phyloP scores from a whole-genome alignment of 257 asterid species.

The Nicotiana benthamiana region DNA sequence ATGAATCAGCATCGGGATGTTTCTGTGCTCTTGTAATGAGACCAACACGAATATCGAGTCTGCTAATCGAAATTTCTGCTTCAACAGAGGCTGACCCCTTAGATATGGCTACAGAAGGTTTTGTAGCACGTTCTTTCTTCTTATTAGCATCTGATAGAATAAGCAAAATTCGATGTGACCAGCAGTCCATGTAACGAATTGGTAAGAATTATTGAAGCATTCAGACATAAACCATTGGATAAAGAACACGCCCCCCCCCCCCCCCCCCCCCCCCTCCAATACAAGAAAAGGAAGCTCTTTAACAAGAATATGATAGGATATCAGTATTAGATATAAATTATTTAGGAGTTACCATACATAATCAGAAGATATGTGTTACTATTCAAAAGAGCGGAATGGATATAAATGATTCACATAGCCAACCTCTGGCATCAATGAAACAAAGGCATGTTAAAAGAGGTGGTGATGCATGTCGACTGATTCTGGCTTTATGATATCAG shows the following conservation, averaged over 20 bases:
- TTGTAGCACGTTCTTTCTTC: slow-evolving; percentile 51
- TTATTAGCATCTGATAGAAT: slow-evolving; percentile 37
- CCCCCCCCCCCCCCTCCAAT: too few species aligned
- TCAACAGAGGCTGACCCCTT: slow-evolving; percentile 47
- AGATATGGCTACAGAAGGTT: slow-evolving; percentile 51
- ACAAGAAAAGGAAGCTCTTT: not conserved
- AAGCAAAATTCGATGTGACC: not conserved
- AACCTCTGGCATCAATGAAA: not conserved
- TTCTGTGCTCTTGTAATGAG: slow-evolving; percentile 72
- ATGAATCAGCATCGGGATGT: slow-evolving; percentile 89
- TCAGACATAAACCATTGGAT: not conserved
- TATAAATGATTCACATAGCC: not conserved
- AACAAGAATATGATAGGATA: not conserved
- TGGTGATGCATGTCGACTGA: not conserved
- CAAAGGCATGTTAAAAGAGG: not conserved
- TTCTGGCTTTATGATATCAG: not conserved
- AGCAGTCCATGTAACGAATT: not conserved
- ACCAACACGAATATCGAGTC: slow-evolving; percentile 91
- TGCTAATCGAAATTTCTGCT: slow-evolving; percentile 51
- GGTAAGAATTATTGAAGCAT: not conserved
- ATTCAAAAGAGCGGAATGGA: not conserved
- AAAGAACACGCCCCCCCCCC: not conserved
- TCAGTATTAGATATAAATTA: not conserved
- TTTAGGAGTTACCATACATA: not conserved
- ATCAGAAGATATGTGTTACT: not conserved